Evolutionary conservation across 495 filamentous ascomycete species (phyloP).

Genomic region (Penicillium desertorum): DNA sequence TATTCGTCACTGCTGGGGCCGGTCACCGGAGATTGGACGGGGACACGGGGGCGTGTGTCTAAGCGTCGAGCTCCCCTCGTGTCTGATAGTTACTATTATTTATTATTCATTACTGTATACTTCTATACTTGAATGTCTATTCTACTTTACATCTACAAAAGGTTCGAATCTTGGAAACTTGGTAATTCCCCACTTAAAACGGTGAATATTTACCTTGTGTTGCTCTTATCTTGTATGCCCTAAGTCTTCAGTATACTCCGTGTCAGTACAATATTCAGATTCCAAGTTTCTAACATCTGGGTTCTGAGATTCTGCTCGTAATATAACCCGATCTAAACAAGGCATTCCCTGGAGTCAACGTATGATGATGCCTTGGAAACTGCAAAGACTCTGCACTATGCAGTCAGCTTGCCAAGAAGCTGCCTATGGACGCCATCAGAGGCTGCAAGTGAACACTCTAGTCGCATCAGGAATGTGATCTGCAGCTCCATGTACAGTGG

Average conservation of each 20-base stretch:
- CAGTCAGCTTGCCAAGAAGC: constrained; percentile 21
- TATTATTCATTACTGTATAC: background rate
- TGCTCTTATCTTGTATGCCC: background rate
- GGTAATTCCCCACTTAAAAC: background rate
- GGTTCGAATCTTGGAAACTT: background rate
- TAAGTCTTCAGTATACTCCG: background rate
- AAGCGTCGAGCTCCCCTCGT: constrained; percentile 19
- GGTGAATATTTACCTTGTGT: constrained; percentile 8
- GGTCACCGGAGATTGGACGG: constrained; percentile 26
- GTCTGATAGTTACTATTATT: background rate
- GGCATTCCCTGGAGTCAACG: constrained; percentile 1
- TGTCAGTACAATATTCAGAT: background rate
- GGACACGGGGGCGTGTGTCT: constrained; percentile 22
- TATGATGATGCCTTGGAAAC: constrained; percentile 17
- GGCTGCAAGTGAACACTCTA: constrained; percentile 8
- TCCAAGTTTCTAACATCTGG: background rate
- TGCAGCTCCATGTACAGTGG: constrained; percentile 9
- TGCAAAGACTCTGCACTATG: constrained; percentile 18
- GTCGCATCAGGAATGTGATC: constrained; percentile 9
- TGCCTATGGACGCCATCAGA: constrained; percentile 11
- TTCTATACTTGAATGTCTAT: background rate
- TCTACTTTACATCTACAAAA: background rate
- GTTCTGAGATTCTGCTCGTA: background rate
- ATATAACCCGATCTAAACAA: background rate
- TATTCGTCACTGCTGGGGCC: constrained; percentile 19